Base-by-base conservation (phyloP, 495 filamentous ascomycete genomes). In the Trichoderma reesei region DNA sequence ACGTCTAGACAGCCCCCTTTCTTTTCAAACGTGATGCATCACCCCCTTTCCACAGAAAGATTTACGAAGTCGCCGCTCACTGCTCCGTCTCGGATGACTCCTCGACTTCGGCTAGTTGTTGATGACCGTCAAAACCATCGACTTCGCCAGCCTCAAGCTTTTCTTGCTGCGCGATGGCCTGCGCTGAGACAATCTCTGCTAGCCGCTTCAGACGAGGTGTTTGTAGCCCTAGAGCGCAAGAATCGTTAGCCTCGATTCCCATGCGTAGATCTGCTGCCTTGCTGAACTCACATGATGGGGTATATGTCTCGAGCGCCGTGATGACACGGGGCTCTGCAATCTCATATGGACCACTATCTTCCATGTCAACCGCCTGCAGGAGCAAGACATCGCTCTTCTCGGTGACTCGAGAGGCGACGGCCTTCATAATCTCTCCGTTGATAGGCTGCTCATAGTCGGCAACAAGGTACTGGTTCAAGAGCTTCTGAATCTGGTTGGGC, bases 401-500 rank as follows among this genome's bases (percentile, higher is more conserved):
- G 1, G 92, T 98, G 48, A 99, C 95, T 59, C 92, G 84, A 37
- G 91, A 96, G 8, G 95, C 95, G 42, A 99, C 95, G 16, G 95
- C 95, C 77, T 98, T 98, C 95, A 99, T 98, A 71, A 99, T 99
- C 70, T 99, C 95, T 71, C 93, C 93, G 66, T 99, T 98, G 74
- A 99, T 99, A 39, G 95, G 95, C 75, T 97, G 93, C 75, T 99
- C 95, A 74, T 99, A 99, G 77, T 99, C 95, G 26, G 95, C 95
- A 26, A 98, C 93, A 48, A 99, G 86, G 71, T 99, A 99, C 72
- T 98, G 95, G 75, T 99, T 99, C 66, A 99, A 79, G 13, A 99
- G 83, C 78, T 99, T 99, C 72, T 99, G 95, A 63, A 99, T 99
- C 74, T 99, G 95, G 73, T 96, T 98, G 18, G 95, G 92, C 0